Conservation (phyloP, 1,139 yeast genomes). For the Candida sanyaensis region DNA sequence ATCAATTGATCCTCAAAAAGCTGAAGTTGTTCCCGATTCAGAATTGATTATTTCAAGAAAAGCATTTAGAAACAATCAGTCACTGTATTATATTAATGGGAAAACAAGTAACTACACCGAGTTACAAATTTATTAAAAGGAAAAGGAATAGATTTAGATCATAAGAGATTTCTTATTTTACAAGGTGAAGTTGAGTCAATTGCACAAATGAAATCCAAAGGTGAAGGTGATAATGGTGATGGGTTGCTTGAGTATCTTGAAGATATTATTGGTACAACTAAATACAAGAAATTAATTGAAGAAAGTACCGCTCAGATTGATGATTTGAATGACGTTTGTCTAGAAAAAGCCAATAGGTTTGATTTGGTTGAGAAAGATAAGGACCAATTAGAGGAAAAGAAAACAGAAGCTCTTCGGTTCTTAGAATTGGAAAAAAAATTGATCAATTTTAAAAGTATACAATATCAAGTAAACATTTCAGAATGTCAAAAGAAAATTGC, state of each 20-base stretch:
- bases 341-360: constrained; percentile 79
- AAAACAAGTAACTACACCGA: constrained; percentile 72
- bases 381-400: constrained; percentile 64
- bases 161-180: constrained; percentile 86
- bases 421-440: constrained; percentile 67
- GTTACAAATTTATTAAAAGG: constrained; percentile 74
- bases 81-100: constrained; percentile 76
- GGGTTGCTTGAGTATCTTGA: constrained; percentile 93
- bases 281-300: constrained; percentile 78
- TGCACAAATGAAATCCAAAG: constrained; percentile 98
- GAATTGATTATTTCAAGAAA: constrained; percentile 74
- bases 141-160: constrained; percentile 94
- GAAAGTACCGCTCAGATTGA: constrained; percentile 62
- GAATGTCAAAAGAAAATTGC: constrained; percentile 43
- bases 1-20: constrained; percentile 39
- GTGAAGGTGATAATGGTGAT: constrained; percentile 89
- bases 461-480: constrained; percentile 55
- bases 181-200: constrained; percentile 99
- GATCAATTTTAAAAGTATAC: constrained; percentile 53
- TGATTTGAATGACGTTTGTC: constrained; percentile 71
- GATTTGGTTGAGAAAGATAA: constrained; percentile 80
- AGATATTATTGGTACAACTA: constrained; percentile 93
- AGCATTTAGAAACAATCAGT: constrained; percentile 74
- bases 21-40: constrained; percentile 51
- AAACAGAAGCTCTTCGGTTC: constrained; percentile 68